A percentile compares a stretch with the other conserved stretches of the same genome.
phyloP scores from a whole-genome alignment of 202 grass and related monocot genomes.

The Zizania palustris region DNA sequence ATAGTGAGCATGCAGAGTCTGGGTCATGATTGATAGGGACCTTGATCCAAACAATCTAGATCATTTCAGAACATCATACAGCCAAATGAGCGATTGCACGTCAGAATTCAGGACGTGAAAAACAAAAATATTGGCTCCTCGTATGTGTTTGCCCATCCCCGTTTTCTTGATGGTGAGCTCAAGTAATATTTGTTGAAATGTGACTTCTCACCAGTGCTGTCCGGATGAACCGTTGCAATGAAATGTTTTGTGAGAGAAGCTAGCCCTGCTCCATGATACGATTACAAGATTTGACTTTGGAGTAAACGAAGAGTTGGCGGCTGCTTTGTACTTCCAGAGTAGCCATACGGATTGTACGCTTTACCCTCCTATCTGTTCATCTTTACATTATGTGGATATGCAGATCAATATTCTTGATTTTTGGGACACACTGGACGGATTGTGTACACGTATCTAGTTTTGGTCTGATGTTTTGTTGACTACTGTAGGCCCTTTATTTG shows the following conservation, averaged over 20 bases:
- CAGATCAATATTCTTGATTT: too few species aligned
- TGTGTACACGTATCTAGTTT: too few species aligned
- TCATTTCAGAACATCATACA: slow-evolving; percentile 11
- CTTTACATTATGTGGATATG: too few species aligned
- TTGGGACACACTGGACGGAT: too few species aligned
- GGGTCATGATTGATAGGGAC: slow-evolving; percentile 18
- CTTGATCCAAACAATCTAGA: slow-evolving; percentile 16
- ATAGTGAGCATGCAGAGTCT: slow-evolving; percentile 15
- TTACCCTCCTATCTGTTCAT: too few species aligned
- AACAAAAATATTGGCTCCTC: slow-evolving; percentile 1
- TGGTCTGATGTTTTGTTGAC: too few species aligned
- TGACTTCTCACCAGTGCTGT: neutral
- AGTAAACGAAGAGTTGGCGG: too few species aligned
- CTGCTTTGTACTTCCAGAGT: too few species aligned
- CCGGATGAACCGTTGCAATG: neutral
- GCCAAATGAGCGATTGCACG: neutral
- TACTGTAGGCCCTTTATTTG: too few species aligned
- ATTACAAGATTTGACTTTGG: too few species aligned
- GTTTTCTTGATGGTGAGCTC: neutral
- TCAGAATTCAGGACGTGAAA: slow-evolving; percentile 9
- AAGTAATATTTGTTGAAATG: slow-evolving; percentile 18
- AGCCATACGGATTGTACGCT: too few species aligned
- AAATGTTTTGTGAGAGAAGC: neutral
- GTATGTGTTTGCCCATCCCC: neutral
- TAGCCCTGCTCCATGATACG: too few species aligned